Base-by-base conservation (phyloP, 2,329 filamentous ascomycete genomes). In the Fusarium globosum region DNA sequence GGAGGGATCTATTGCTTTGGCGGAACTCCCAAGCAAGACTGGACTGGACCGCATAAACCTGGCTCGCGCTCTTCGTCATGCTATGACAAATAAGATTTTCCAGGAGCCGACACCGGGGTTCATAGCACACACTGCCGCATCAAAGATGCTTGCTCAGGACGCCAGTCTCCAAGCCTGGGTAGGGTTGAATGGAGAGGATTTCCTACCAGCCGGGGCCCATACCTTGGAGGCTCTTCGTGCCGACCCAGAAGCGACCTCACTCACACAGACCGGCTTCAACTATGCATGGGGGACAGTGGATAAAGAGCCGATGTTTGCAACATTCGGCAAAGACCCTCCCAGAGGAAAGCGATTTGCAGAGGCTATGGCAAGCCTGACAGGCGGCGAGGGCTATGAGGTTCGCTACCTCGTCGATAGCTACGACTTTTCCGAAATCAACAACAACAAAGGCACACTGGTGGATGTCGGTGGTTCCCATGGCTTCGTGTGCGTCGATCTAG, bases 381-480 rank as follows among this genome's bases (percentile, higher is more conserved):
- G 84, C 6, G 88, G 87, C 63, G 87, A 89, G 73, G 88, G 89
- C 1, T 89, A 89, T 72, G 87, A 89, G 71, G 75, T 89, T 9
- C 80, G 80, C 30, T 84, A 89, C 71, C 82, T 91, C 15, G 82
- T 89, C 5, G 80, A 88, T 42, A 86, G 85, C 48, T 90, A 87
- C 73, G 86, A 90, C 73, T 86, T 91, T 74, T 79, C 82, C 3
- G 82, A 82, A 3, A 78, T 90, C 4, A 82, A 88, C 57, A 79
- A 79, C 2, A 76, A 66, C 3, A 79, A 80, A 10, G 88, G 85
- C 7, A 88, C 83, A 1, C 80, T 91, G 43, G 88, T 91, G 9
- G 89, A 92, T 61, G 75, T 90, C 20, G 89, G 90, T 15, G 89
- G 90, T 6, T 88, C 86, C 23, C 86, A 88, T 59, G 90, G 90